Evolutionary conservation across 2,329 filamentous ascomycete genomes (phyloP).

Genomic region (Penicillium sp.): DNA sequence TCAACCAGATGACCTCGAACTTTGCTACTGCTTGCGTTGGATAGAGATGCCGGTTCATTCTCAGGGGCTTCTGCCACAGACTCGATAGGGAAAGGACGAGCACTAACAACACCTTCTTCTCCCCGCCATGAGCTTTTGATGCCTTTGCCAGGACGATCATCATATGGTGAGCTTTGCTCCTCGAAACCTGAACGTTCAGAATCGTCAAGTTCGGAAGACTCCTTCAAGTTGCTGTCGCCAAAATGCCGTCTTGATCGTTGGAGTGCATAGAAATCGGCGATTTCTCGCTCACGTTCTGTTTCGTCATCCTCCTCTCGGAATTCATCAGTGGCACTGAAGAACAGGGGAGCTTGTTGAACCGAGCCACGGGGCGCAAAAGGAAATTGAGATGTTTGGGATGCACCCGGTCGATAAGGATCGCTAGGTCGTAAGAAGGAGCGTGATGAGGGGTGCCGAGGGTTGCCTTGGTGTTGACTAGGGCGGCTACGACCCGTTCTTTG

Average conservation of each 20-base stretch:
- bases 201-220: constrained; percentile 80
- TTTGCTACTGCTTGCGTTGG: constrained; percentile 49
- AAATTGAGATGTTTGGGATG: constrained; percentile 72
- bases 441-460: constrained; percentile 51
- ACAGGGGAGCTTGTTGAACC: constrained; percentile 82
- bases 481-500: constrained; percentile 51
- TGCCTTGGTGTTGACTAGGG: constrained; percentile 46
- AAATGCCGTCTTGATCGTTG: constrained; percentile 88
- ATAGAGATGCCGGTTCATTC: constrained; percentile 30
- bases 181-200: constrained; percentile 58
- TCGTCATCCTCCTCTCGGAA: constrained; percentile 93
- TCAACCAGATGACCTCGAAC: constrained; percentile 75
- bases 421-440: constrained; percentile 55
- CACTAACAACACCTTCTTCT: constrained; percentile 44
- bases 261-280: constrained; percentile 89
- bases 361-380: constrained; percentile 77
- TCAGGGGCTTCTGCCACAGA: constrained; percentile 38
- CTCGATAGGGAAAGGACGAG: constrained; percentile 39
- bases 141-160: constrained; percentile 46
- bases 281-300: constrained; percentile 83
- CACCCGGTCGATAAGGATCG: constrained; percentile 75
- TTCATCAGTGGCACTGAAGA: constrained; percentile 86
- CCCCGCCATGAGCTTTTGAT: constrained; percentile 60
- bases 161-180: constrained; percentile 47
- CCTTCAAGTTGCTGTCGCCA: constrained; percentile 76